Evolutionary conservation across 768 basidiomycete genomes (phyloP).

Genomic region (Galerina sulciceps): DNA sequence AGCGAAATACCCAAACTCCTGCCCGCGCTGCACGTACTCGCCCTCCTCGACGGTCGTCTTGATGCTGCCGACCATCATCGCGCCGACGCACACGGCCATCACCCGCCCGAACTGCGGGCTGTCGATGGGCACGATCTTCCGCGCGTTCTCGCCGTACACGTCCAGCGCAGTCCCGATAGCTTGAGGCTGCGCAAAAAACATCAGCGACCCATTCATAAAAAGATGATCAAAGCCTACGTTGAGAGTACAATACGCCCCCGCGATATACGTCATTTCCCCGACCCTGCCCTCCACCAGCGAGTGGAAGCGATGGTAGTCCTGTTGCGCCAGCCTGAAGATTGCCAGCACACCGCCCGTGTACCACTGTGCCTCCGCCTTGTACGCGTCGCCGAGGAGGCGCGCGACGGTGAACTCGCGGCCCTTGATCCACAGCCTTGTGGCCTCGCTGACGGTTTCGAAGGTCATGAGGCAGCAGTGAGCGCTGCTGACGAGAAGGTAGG

Average conservation of each 20-base stretch:
- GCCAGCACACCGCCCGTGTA: slow-evolving; percentile 84
- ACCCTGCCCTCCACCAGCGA: slow-evolving; percentile 84
- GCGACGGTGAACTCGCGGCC: slow-evolving; percentile 89
- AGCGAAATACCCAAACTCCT: slow-evolving; percentile 94
- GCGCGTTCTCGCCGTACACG: slow-evolving; percentile 92
- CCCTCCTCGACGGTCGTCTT: slow-evolving; percentile 87
- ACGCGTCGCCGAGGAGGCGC: slow-evolving; percentile 78
- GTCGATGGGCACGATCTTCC: slow-evolving; percentile 92
- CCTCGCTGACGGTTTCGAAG: slow-evolving; percentile 85
- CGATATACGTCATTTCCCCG: slow-evolving; percentile 80
- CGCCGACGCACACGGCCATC: slow-evolving; percentile 90
- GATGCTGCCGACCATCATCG: slow-evolving; percentile 96
- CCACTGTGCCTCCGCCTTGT: slow-evolving; percentile 68
- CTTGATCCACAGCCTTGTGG: slow-evolving; percentile 95
- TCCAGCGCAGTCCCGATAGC: slow-evolving; percentile 90
- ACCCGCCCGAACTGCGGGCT: slow-evolving; percentile 89
- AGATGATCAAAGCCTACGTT: slow-evolving; percentile 58
- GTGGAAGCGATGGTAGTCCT: slow-evolving; percentile 96
- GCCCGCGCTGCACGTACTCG: slow-evolving; percentile 75
- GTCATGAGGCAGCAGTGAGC: slow-evolving; percentile 98
- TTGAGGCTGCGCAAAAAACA: slow-evolving; percentile 64
- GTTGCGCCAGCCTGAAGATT: slow-evolving; percentile 91
- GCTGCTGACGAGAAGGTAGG: slow-evolving; percentile 79
- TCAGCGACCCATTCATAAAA: not conserved
- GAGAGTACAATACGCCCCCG: slow-evolving; percentile 96